Base-by-base conservation (phyloP, 768 basidiomycete species). In the Naganishia randhawae region DNA sequence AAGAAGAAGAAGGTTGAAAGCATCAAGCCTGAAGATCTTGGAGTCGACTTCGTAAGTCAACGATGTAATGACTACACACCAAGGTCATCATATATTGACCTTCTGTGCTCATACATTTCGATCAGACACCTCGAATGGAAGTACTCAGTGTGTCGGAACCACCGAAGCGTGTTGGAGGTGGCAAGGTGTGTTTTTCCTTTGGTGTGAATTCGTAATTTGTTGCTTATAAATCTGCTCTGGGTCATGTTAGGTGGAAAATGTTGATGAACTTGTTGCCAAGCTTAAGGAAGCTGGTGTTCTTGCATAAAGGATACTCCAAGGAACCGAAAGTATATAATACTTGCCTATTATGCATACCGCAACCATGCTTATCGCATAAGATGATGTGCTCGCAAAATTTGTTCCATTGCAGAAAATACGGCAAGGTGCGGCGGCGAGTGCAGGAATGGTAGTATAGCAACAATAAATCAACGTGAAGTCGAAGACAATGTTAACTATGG, bases 1-100 rank as follows among this genome's bases (percentile, higher is more conserved):
- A 98, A 97, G 85, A 99, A 97, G 85, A 99, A 99, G 83, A 88
- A 89, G 16, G 81, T 97, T 50, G 88, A 94, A 81, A 92, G 90
- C 76, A 74, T 96, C 62, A 85, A 85, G 17, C 84, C 92, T 0
- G 82, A 83, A 27, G 92, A 93, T 73, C 86, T 98, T 27, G 87
- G 87, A 8, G 83, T 97, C 27, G 92, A 98, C 81, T 85, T 91
- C 64, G 78, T 79, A 66, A 71, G 78, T 73, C 5, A 48, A 39
- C 14, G 45, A 22, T 22, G 11, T 48, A 17, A 3, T 48, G 45
- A n/a, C n/a, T n/a, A n/a, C 19, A 22, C 14, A 50, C 17, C 19
- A 41, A 2, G 35, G 35, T 45, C 25, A 50, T 39, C n/a, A 5
- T 17, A 17, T 37, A 3, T 50, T 55, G 7, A 27, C 45, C 1